Base-by-base conservation (phyloP, 2,329 filamentous ascomycete species). In the Sporothrix phasma region DNA sequence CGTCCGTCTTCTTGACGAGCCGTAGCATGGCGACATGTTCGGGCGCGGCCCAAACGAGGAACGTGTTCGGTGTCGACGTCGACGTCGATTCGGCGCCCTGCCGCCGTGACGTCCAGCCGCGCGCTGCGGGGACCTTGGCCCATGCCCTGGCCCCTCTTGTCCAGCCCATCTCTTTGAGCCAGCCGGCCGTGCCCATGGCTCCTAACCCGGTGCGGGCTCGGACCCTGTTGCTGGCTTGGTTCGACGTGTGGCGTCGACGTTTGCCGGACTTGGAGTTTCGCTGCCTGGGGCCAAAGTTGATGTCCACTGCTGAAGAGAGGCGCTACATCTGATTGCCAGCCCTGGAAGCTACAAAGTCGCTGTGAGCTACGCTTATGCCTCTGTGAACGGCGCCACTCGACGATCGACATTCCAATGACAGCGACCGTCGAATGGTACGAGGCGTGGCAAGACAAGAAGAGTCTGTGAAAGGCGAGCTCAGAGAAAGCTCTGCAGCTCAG, bases 101-200 rank as follows among this genome's bases (percentile, higher is more conserved):
- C 31, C 49, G 13, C 17, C 51, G 10, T 79, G 1, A 79, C 81
- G 61, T 83, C 88, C 15, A 93, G 80, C 56, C 88, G 81, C 43
- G 92, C 90, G 72, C 80, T 81, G 58, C 94, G 84, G 62, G 85
- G 39, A 97, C 79, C 74, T 91, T 96, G 24, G 92, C 94, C 94
- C 67, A 97, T 86, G 3, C 94, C 94, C 74, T 97, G 92, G n/a
- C 0, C 92, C 93, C 67, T 93, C 89, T 70, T 88, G n/a, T 89
- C 94, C 94, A 99, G 17, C 93, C 94, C 93, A 99, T 97, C 71
- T 83, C 89, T 72, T 89, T 90, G 65, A 97, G 78, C n/a, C 17
- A 99, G 79, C 72, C 89, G n/a, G n/a, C 92, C 15, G 89, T 80
- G 1, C 94, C 94, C 81, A 95, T 91, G 0, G 91, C 96, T n/a